Evolutionary conservation across 2,329 filamentous ascomycete species (phyloP), one percentile per base, ranked within the genome.

Genomic region (Fusarium begoniae): DNA sequence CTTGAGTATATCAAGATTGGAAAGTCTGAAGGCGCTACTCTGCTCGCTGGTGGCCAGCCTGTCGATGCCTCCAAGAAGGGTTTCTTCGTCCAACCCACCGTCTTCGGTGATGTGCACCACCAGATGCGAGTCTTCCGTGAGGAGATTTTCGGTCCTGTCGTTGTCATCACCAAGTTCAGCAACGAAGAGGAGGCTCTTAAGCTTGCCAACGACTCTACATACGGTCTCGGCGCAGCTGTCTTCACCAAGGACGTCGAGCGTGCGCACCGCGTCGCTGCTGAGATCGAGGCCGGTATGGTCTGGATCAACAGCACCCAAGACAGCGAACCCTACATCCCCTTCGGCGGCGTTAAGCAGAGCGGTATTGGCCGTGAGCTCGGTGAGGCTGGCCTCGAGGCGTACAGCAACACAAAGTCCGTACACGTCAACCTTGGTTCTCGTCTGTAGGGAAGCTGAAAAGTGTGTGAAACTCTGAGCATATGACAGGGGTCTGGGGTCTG

Each of bases 121-220:
- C 66, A 66, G 94, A 96, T 96, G 93, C 94, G 93, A 88, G 95
- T 97, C 80, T 91, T 94, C 84, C 89, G 93, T 82, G 93, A 96
- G 85, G 94, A 97, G 85, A 96, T 96, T 83, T 97, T 97, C 81
- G 94, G 94, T 70, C 94, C 94, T 63, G 94, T 97, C 69, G 93
- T 91, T 83, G 89, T 92, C 77, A 91, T 96, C 77, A 88, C 91
- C 84, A 96, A 95, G 86, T 96, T 96, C 87, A 91, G 91, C 85
- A 90, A 87, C 78, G 91, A 93, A 85, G 93, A 91, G 28, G 93
- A 96, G 56, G 93, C 90, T 68, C 90, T 96, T 83, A 84, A 86
- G 76, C 84, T 93, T 48, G 93, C 89, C 76, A 96, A 96, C 86
- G 87, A 90, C 84, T 91, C 89, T 79, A 90, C 84, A 72, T 96